phyloP scores from a whole-genome alignment of 2,329 filamentous ascomycete species.

The Esteya vermicola region DNA sequence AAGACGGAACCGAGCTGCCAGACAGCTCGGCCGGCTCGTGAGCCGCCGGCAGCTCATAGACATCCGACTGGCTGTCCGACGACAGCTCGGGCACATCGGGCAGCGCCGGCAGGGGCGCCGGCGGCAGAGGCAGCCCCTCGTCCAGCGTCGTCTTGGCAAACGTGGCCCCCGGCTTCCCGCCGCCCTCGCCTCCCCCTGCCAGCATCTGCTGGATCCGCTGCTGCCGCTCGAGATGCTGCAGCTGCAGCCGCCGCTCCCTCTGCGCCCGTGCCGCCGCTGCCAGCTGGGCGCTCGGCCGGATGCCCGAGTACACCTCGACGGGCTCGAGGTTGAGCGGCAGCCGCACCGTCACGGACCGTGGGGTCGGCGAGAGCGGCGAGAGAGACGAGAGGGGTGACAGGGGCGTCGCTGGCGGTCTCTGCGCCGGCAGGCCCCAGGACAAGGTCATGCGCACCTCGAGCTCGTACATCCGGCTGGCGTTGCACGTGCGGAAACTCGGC shows the following conservation, averaged over 20 bases:
- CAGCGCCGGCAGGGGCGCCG: too few relatives aligned
- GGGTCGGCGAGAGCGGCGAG: slow-evolving; percentile 1
- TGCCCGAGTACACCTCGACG: slow-evolving; percentile 75
- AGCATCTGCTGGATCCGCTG: slow-evolving; percentile 5
- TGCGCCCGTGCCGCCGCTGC: slow-evolving; percentile 40
- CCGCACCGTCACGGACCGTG: slow-evolving; percentile 53
- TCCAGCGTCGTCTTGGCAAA: background rate
- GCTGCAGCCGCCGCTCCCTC: slow-evolving; percentile 10
- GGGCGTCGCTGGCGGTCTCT: too few relatives aligned
- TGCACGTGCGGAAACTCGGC: slow-evolving; percentile 80
- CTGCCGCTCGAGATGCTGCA: background rate
- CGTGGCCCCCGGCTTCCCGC: background rate
- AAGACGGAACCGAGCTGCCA: too few relatives aligned
- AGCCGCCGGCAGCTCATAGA: background rate
- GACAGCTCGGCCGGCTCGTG: background rate
- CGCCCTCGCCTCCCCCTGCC: background rate
- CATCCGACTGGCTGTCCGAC: too few relatives aligned
- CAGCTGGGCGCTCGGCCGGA: slow-evolving; percentile 64
- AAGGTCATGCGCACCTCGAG: slow-evolving; percentile 71
- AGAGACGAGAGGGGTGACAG: too few relatives aligned
- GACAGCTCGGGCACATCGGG: too few relatives aligned
- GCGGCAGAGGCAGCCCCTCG: too few relatives aligned
- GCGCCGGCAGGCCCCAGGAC: slow-evolving; percentile 46
- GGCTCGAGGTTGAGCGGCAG: slow-evolving; percentile 63
- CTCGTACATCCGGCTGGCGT: slow-evolving; percentile 69